Conservation (phyloP, 2,329 filamentous ascomycete genomes). For the Monosporascus ibericus region DNA sequence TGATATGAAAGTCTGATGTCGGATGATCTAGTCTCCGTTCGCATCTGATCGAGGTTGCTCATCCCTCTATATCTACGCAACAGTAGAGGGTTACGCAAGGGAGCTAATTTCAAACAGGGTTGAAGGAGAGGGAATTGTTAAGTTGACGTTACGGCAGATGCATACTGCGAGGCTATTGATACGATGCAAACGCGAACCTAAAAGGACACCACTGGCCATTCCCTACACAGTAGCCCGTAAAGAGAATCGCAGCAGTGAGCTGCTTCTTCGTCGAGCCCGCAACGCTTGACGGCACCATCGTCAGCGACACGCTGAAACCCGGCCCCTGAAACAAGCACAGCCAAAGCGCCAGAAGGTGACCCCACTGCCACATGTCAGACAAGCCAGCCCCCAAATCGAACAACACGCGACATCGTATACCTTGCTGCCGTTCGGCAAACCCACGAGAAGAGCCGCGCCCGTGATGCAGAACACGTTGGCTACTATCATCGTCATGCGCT, state of each 20-base stretch:
- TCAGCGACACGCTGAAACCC: conserved; percentile 26
- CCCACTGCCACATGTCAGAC: conserved; percentile 33
- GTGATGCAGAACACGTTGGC: conserved; percentile 51
- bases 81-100: no score
- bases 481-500: conserved; percentile 49
- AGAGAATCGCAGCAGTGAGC: conserved; percentile 22
- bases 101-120: no score
- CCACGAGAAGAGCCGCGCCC: conserved; percentile 45
- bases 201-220: conserved; percentile 7
- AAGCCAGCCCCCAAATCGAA: not conserved
- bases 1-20: conserved; percentile 23
- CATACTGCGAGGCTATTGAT: not conserved
- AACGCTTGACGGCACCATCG: conserved; percentile 27
- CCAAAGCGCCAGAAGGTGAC: conserved; percentile 50
- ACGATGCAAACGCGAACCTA: not conserved
- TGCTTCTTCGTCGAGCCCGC: conserved; percentile 29
- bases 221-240: conserved; percentile 26
- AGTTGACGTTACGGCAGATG: not conserved
- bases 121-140: no score
- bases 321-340: conserved; percentile 32
- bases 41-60: not conserved
- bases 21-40: conserved; percentile 19
- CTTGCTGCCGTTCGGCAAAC: conserved; percentile 41
- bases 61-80: no score
- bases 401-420: conserved; percentile 6